These are phyloP conservation scores for Lolium multiflorum DNA, from an alignment of 176 grass and related monocot species.

Conservation along the genomic window DNA sequence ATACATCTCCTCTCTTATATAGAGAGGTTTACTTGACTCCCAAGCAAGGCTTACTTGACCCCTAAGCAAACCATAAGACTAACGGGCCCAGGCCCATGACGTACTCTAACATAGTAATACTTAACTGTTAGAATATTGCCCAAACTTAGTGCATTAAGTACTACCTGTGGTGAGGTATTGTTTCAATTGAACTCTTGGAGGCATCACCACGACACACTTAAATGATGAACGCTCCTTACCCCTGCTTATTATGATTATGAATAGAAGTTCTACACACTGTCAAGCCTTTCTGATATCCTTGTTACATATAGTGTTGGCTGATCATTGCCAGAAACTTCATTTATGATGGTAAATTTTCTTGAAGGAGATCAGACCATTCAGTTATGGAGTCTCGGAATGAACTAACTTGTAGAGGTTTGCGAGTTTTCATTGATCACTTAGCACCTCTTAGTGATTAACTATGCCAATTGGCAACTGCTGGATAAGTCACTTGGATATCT, in stretches of 20 bases:
- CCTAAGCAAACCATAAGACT: no score
- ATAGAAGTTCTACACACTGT: slow-evolving; percentile 25
- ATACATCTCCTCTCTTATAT: no score
- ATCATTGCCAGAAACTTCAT: slow-evolving; percentile 36
- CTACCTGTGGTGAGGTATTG: no score
- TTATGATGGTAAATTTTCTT: neutral
- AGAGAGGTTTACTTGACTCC: no score
- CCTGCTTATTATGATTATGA: neutral
- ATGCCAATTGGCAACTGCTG: neutral
- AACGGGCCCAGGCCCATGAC: no score
- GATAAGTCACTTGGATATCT: slow-evolving; percentile 18
- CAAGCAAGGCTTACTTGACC: no score
- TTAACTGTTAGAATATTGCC: no score
- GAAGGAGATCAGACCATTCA: neutral
- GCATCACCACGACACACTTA: neutral
- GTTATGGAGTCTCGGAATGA: neutral
- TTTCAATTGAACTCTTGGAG: no score
- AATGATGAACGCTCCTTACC: neutral
- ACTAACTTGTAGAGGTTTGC: neutral
- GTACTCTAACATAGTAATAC: no score
- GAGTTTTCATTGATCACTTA: neutral
- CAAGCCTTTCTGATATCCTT: slow-evolving; percentile 16
- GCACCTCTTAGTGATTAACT: neutral
- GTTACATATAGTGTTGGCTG: neutral
- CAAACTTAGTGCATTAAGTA: neutral